Percentiles rank a stretch among this genome's conserved stretches.
Evolutionary conservation across 164 flowering plant species (phyloP).

Genomic region (Nymphaea colorata): DNA sequence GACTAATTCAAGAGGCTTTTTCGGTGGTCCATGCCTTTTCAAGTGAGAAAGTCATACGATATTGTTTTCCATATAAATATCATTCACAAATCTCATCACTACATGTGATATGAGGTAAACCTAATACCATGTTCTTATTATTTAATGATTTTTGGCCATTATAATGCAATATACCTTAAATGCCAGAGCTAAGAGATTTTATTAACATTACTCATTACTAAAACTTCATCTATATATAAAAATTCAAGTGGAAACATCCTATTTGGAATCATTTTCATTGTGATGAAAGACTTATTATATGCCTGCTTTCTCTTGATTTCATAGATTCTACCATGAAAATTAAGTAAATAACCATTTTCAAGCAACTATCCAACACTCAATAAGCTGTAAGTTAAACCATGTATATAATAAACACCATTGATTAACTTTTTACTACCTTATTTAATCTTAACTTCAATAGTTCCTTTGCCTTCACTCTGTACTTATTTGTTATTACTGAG

Average conservation of each 20-base stretch:
- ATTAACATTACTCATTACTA: background rate
- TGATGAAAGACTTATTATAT: too few relatives aligned
- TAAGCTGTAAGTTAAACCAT: too few relatives aligned
- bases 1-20: background rate
- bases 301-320: too few relatives aligned
- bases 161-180: background rate
- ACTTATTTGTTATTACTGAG: background rate
- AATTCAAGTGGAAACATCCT: background rate
- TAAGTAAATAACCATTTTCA: too few relatives aligned
- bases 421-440: background rate
- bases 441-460: background rate
- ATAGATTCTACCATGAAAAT: too few relatives aligned
- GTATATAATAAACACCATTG: background rate
- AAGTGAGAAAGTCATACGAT: background rate
- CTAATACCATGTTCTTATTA: background rate
- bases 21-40: slow-evolving; percentile 1
- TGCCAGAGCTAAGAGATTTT: background rate
- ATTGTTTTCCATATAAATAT: background rate
- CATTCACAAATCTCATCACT: background rate
- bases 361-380: background rate
- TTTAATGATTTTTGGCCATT: background rate
- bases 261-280: too few relatives aligned
- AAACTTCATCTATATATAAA: too few relatives aligned
- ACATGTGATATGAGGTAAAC: background rate
- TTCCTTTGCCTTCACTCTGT: background rate